Evolutionary conservation across 257 asterid species (phyloP).

Genomic region (Solanum medicagineum): DNA sequence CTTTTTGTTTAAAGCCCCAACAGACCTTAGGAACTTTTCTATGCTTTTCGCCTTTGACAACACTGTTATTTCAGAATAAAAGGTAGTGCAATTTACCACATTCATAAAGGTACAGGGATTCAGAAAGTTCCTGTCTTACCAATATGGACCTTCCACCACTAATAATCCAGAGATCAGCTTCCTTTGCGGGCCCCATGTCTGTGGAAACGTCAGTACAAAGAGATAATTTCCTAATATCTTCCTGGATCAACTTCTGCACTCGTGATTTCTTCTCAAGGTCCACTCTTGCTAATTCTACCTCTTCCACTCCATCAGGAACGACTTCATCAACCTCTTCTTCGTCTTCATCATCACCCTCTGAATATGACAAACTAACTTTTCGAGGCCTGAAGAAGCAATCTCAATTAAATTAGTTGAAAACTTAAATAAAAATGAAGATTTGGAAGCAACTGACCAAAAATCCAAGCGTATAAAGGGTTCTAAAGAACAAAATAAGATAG

Average conservation of each 20-base stretch:
- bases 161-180: constrained; percentile 78
- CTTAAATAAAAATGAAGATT: background rate
- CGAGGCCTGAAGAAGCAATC: constrained; percentile 62
- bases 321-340: constrained; percentile 99
- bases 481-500: background rate
- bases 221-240: constrained; percentile 69
- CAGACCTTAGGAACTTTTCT: background rate
- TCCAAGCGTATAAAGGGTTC: background rate
- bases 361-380: constrained; percentile 64
- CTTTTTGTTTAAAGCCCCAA: background rate
- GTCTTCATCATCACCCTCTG: constrained; percentile 77
- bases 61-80: background rate
- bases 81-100: background rate
- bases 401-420: background rate
- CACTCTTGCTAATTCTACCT: constrained; percentile 90
- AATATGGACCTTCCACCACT: constrained; percentile 61
- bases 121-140: constrained; percentile 29
- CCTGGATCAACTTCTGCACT: constrained; percentile 51
- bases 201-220: constrained; percentile 38
- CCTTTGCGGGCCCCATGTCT: constrained; percentile 44
- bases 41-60: background rate
- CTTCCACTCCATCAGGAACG: constrained; percentile 99
- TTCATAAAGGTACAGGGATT: background rate
- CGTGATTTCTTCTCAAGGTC: constrained; percentile 76
- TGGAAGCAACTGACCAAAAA: background rate